Evolutionary conservation across 2,329 filamentous ascomycete genomes (phyloP), one percentile per base, ranked within the genome.

Genomic region (Dactylellina haptotyla): DNA sequence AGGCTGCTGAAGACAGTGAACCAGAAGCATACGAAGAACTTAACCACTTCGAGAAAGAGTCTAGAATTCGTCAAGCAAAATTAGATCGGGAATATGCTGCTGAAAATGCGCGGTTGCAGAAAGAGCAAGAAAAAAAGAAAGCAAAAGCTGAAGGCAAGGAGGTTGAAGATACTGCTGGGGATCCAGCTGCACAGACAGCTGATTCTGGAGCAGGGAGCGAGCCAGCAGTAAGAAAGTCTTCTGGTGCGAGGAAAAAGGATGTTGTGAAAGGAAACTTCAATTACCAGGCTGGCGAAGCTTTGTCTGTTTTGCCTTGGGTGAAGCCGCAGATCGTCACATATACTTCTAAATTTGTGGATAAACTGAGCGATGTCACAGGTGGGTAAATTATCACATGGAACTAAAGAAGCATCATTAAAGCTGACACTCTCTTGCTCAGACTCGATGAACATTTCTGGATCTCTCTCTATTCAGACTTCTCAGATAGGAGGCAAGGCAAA

Each of bases 361-460:
- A 80, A 61, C 76, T 80, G 5, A 79, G 78, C 41, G 80, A 81
- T 54, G 79, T 82, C 53, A 80, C 80, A 66, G 80, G 81, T 61
- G 48, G 34, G 37, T 20, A 12, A 9, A 41, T 41, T 18, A 41
- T 39, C 10, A 12, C n/a, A 16, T 10, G 51, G 6, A 43, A 20
- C 28, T 57, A 57, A 39, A 30, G 10, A 30, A 30, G 16, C 20
- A 14, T 30, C 30, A 16, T 4, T 20, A 37, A 14, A 20, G 23
- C 20, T 26, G 32, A 43, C n/a, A 48, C 4, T 23, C n/a, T 30
- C 39, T n/a, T n/a, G n/a, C n/a, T n/a, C 6, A 61, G 56, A 61
- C 70, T 77, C 79, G 2, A 78, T 81, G 37, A 82, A 81, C 73
- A 81, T 82, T 26, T 80, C 80, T 1, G 80, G 80, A 4, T 79